phyloP scores from a whole-genome alignment of 169 alveolate species.

The Blepharisma undulans region DNA sequence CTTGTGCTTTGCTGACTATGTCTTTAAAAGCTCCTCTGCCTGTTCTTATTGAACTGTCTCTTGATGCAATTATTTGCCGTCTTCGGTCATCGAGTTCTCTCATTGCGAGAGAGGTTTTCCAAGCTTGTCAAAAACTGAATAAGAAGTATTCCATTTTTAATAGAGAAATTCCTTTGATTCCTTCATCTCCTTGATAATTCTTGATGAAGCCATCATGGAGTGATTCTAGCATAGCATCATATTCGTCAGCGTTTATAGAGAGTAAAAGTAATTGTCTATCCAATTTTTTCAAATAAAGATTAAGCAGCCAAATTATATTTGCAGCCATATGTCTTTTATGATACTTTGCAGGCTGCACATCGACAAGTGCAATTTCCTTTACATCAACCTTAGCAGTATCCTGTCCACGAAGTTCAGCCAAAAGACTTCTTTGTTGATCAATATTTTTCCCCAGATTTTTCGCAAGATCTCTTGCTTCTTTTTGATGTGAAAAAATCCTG shows the following conservation, averaged over 20 bases:
- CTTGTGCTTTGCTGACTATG: neutral
- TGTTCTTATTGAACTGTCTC: neutral
- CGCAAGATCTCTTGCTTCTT: neutral
- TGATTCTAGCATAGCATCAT: neutral
- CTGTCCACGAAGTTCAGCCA: neutral
- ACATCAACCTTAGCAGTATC: neutral
- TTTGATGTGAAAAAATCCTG: neutral
- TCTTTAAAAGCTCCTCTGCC: neutral
- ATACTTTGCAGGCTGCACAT: slow-evolving; percentile 16
- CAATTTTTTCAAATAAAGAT: neutral
- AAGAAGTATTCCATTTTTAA: slow-evolving; percentile 24
- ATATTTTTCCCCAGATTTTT: neutral
- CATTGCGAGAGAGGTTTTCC: neutral
- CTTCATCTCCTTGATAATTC: neutral
- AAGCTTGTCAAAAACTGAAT: neutral
- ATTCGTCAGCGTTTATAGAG: neutral
- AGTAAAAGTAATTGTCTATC: neutral
- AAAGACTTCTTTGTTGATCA: neutral
- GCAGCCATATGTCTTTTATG: slow-evolving; percentile 21
- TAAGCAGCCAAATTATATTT: slow-evolving; percentile 14
- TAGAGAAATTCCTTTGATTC: neutral
- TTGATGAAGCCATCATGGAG: neutral
- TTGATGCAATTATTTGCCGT: neutral
- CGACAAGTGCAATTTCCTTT: neutral
- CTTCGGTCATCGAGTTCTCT: neutral